Conservation (phyloP, 2,329 filamentous ascomycete genomes). For the Thermochaetoides dissita region DNA sequence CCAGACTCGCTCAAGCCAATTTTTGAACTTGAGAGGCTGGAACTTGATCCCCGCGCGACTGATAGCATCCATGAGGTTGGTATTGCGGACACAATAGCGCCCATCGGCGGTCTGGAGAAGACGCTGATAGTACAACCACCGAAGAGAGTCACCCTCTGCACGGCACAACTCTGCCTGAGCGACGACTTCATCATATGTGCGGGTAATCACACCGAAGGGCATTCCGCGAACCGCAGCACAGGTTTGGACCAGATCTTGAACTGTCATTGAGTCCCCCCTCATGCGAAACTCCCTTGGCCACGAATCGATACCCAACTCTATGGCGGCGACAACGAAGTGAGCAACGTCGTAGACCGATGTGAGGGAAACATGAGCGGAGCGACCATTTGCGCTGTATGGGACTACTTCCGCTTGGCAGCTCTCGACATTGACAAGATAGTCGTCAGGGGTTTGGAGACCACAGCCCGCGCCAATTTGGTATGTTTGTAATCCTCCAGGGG, state of each 20-base stretch:
- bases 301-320: constrained; percentile 42
- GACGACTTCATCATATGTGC: constrained; percentile 27
- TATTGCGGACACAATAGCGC: constrained; percentile 47
- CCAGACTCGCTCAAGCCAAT: constrained; percentile 42
- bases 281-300: constrained; percentile 61
- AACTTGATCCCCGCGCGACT: constrained; percentile 25
- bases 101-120: constrained; percentile 55
- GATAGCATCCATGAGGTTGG: constrained; percentile 44
- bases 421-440: constrained; percentile 52
- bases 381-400: constrained; percentile 34
- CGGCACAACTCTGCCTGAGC: constrained; percentile 28
- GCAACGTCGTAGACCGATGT: constrained; percentile 58
- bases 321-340: constrained; percentile 54
- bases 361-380: constrained; percentile 45
- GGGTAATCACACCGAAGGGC: constrained; percentile 24
- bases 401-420: constrained; percentile 46
- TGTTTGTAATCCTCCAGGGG: constrained; percentile 47
- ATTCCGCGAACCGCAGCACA: constrained; percentile 35
- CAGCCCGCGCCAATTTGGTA: constrained; percentile 45
- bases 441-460: constrained; percentile 41
- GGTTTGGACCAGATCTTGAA: constrained; percentile 42
- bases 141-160: constrained; percentile 32
- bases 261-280: constrained; percentile 49
- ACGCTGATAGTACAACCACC: constrained; percentile 42
- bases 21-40: constrained; percentile 34